phyloP scores from a whole-genome alignment of 768 basidiomycete genomes.

The Lentinula sp. region DNA sequence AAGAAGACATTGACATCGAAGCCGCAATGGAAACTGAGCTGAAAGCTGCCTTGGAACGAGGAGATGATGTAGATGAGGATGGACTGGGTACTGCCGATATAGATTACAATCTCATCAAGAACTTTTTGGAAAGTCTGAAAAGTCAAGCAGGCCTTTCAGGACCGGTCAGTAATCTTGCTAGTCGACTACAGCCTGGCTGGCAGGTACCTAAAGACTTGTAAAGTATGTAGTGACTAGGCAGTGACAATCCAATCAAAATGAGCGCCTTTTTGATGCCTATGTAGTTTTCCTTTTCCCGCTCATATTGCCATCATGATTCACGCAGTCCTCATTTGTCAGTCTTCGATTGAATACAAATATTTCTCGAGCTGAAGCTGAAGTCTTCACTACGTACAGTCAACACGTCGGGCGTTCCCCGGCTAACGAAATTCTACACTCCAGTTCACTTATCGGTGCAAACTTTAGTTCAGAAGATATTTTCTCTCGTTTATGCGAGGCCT shows the following conservation, averaged over 20 bases:
- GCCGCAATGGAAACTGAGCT: slow-evolving; percentile 89
- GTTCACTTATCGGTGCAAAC: slow-evolving; percentile 61
- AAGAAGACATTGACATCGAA: slow-evolving; percentile 65
- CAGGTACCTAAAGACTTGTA: slow-evolving; percentile 63
- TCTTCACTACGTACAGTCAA: slow-evolving; percentile 65
- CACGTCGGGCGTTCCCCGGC: slow-evolving; percentile 79
- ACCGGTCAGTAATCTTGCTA: slow-evolving; percentile 86
- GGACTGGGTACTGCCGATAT: slow-evolving; percentile 40
- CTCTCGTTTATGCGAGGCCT: slow-evolving; percentile 77
- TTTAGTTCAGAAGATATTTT: slow-evolving; percentile 85
- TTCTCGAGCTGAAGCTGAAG: slow-evolving; percentile 7
- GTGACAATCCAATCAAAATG: too few relatives aligned
- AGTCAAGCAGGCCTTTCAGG: slow-evolving; percentile 86
- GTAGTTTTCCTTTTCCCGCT: slow-evolving; percentile 18
- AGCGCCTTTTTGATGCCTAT: too few relatives aligned
- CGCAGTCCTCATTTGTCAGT: slow-evolving; percentile 78
- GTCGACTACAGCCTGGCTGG: slow-evolving; percentile 74
- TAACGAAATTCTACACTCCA: slow-evolving; percentile 88
- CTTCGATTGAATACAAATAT: slow-evolving; percentile 3
- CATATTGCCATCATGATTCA: slow-evolving; percentile 58
- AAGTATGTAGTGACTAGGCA: not conserved
- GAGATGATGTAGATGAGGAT: slow-evolving; percentile 47
- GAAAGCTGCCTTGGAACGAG: slow-evolving; percentile 49
- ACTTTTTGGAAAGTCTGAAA: slow-evolving; percentile 95
- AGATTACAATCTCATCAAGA: slow-evolving; percentile 93